Conservation (phyloP, 768 basidiomycete genomes). For the Artomyces pyxidatus region DNA sequence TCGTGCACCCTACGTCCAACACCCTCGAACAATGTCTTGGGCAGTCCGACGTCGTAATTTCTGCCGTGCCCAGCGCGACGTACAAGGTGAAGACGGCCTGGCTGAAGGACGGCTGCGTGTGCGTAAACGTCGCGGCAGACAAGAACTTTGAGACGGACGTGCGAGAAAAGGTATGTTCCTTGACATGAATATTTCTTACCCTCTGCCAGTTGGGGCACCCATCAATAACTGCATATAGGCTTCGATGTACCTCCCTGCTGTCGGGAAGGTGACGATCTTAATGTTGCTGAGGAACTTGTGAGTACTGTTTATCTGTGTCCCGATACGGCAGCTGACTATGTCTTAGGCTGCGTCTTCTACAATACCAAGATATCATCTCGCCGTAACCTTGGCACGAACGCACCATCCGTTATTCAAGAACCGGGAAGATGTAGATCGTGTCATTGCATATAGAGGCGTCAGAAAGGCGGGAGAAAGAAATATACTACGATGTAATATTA, state of each 20-base stretch:
- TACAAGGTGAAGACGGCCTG: constrained; percentile 88
- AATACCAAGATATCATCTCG: constrained; percentile 31
- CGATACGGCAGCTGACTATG: constrained; percentile 3
- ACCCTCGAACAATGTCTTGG: constrained; percentile 75
- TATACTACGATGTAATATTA: no score
- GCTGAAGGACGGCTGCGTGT: constrained; percentile 91
- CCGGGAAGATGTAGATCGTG: neutral
- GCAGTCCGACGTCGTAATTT: constrained; percentile 87
- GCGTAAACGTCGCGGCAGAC: constrained; percentile 87
- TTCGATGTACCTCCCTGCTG: constrained; percentile 88
- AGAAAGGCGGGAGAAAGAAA: no score
- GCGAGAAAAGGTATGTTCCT: constrained; percentile 66
- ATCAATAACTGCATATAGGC: constrained; percentile 41
- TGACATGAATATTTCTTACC: no score
- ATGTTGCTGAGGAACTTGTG: constrained; percentile 96
- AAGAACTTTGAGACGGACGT: constrained; percentile 96
- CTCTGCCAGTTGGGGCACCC: no score
- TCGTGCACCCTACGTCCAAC: constrained; percentile 60
- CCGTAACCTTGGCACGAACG: neutral
- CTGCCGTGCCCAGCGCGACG: constrained; percentile 75
- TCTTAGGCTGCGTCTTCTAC: constrained; percentile 46
- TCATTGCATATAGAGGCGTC: neutral
- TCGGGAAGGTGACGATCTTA: constrained; percentile 96
- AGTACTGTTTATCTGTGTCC: constrained; percentile 23
- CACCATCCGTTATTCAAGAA: neutral